These are phyloP conservation scores for Calycina marina DNA, from an alignment of 2,329 filamentous ascomycete genomes.

Conservation along the genomic window DNA sequence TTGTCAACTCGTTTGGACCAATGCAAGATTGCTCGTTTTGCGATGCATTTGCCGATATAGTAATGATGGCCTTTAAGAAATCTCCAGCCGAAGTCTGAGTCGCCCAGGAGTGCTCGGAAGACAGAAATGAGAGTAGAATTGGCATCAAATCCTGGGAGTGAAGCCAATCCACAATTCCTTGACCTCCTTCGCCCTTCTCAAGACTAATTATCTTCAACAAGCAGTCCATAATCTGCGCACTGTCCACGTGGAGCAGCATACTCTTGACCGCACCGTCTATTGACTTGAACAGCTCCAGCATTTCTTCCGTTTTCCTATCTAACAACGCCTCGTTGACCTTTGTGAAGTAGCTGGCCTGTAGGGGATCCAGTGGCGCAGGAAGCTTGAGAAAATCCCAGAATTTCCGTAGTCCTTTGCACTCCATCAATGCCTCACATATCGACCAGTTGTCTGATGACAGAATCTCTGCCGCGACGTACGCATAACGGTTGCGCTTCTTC, in stretches of 20 bases:
- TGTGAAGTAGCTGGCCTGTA: slow-evolving; percentile 95
- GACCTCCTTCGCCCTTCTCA: slow-evolving; percentile 80
- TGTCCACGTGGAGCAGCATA: slow-evolving; percentile 88
- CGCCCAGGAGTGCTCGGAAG: slow-evolving; percentile 70
- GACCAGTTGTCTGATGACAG: slow-evolving; percentile 95
- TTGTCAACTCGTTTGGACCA: slow-evolving; percentile 89
- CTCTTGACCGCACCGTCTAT: slow-evolving; percentile 69
- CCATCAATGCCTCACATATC: slow-evolving; percentile 82
- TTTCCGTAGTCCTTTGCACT: slow-evolving; percentile 60
- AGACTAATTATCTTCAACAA: slow-evolving; percentile 93
- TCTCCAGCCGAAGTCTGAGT: slow-evolving; percentile 95
- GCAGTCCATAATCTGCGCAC: slow-evolving; percentile 96
- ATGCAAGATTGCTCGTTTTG: slow-evolving; percentile 99
- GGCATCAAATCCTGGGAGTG: slow-evolving; percentile 82
- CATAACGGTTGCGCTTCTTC: slow-evolving; percentile 84
- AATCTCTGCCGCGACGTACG: slow-evolving; percentile 85
- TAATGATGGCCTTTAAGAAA: slow-evolving; percentile 97
- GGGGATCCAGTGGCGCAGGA: slow-evolving; percentile 73
- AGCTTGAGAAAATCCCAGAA: slow-evolving; percentile 88
- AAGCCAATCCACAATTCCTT: slow-evolving; percentile 94
- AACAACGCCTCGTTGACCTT: slow-evolving; percentile 97
- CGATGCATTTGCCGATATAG: slow-evolving; percentile 93
- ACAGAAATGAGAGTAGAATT: slow-evolving; percentile 71
- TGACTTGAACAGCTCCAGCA: slow-evolving; percentile 79
- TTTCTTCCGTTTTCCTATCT: slow-evolving; percentile 95